These are phyloP conservation scores for Kregervanrija pseudodelftensis DNA, from an alignment of 805 yeast genomes.

Conservation along the genomic window DNA sequence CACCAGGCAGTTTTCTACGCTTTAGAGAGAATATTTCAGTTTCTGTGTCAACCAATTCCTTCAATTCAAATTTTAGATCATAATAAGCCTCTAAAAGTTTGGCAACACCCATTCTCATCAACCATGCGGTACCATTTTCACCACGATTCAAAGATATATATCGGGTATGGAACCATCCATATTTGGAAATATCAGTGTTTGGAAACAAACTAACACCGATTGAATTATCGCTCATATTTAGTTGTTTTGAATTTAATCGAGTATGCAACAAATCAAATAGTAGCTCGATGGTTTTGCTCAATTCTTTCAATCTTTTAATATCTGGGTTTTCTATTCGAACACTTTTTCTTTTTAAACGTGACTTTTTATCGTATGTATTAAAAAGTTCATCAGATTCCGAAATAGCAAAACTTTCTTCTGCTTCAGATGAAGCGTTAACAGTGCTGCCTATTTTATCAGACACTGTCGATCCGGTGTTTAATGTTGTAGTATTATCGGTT, in stretches of 20 bases:
- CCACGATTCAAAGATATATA: conserved; percentile 8
- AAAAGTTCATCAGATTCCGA: conserved; percentile 5
- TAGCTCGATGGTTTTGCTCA: conserved; percentile 10
- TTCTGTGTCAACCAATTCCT: background rate
- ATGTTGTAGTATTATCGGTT: background rate
- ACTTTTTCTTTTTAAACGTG: background rate
- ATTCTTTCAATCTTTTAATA: conserved; percentile 6
- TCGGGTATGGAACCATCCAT: conserved; percentile 20
- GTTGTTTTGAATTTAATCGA: conserved; percentile 4
- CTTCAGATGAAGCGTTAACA: conserved; percentile 3
- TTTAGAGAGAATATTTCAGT: background rate
- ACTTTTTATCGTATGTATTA: background rate
- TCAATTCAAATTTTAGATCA: conserved; percentile 13
- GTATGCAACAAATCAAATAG: conserved; percentile 14
- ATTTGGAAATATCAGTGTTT: background rate
- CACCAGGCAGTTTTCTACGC: background rate
- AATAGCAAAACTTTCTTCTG: conserved; percentile 7
- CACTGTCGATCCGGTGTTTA: background rate
- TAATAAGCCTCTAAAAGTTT: conserved; percentile 29
- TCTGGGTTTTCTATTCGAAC: too few species aligned
- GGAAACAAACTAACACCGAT: conserved; percentile 12
- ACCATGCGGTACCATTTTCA: conserved; percentile 31
- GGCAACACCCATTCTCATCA: conserved; percentile 30
- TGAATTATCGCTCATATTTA: conserved; percentile 7
- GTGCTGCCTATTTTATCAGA: conserved; percentile 1